Conservation (phyloP, 768 basidiomycete genomes). For the Boletus tomentosulus region DNA sequence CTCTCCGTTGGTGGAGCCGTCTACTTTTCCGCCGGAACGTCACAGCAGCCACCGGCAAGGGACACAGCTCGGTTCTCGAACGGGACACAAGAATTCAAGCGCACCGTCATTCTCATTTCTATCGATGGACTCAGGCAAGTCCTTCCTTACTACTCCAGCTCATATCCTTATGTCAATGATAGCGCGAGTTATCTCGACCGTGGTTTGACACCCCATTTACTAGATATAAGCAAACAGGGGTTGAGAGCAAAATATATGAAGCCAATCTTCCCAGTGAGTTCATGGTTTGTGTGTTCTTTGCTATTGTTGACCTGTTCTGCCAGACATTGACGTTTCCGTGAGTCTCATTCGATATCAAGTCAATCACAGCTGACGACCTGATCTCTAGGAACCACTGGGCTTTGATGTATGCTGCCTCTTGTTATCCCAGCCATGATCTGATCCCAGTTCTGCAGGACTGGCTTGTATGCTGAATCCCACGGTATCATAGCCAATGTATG, state of each 20-base stretch:
- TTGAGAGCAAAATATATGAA: conserved; percentile 84
- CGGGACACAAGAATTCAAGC: conserved; percentile 78
- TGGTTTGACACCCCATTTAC: conserved; percentile 77
- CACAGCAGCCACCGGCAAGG: conserved; percentile 1
- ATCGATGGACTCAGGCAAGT: conserved; percentile 79
- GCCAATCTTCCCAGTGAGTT: conserved; percentile 83
- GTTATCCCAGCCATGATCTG: background rate
- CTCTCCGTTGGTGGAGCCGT: conserved; percentile 9
- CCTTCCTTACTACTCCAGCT: background rate
- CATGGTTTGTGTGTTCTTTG: conserved; percentile 13
- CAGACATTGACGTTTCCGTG: conserved; percentile 90
- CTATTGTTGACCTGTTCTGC: conserved; percentile 3
- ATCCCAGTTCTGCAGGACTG: conserved; percentile 58
- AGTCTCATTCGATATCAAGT: conserved; percentile 29
- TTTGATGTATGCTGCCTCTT: conserved; percentile 52
- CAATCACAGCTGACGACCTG: background rate
- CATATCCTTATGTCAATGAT: conserved; percentile 4
- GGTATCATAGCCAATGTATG: conserved; percentile 86
- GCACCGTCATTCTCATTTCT: conserved; percentile 79
- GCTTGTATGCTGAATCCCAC: conserved; percentile 84
- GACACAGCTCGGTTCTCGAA: conserved; percentile 51
- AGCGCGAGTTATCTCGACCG: conserved; percentile 87
- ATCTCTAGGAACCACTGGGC: conserved; percentile 82
- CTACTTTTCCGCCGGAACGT: conserved; percentile 5
- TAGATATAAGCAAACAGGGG: conserved; percentile 77